Evolutionary conservation across 495 filamentous ascomycete species (phyloP), one percentile per base, ranked within the genome.

Genomic region (Penicillium paxilli): DNA sequence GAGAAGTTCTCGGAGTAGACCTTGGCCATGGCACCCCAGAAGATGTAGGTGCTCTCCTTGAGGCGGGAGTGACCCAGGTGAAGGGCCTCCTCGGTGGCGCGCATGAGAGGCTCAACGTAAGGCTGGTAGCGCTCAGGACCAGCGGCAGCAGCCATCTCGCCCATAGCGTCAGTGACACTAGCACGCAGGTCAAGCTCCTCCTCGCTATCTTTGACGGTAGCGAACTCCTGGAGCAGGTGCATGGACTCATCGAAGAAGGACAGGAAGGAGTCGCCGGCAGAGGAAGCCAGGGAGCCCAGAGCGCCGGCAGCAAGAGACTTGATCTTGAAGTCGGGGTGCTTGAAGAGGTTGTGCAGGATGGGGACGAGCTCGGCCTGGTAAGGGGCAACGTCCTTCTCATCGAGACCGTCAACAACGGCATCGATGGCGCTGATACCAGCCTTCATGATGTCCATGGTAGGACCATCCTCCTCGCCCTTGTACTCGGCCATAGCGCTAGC

Each of bases 21-120:
- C 73, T 93, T 95, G 45, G 94, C 87, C 70, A 98, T 86, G 21
- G 86, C 89, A 60, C 90, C 90, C 92, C 94, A 98, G 55, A 98
- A 83, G 58, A 98, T 91, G 73, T 95, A 98, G 66, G 90, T 95
- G 49, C 91, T 97, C 74, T 98, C 95, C 66, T 89, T 85, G 44
- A 98, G 82, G 47, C 92, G 82, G 9, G 91, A 87, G 74, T 96
- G 91, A 50, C 87, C 92, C 1, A 98, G 85, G 64, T 94, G 84
- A 3, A 98, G 78, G 30, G 87, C 94, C 69, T 97, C 93, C 71
- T 97, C 91, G 52, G 90, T 93, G 17, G 93, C 87, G 52, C 86
- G 76, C 87, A 98, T 94, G 42, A 98, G 76, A 24, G 88, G 90
- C 62, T 86, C 78, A 26, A 98, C 93, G 64, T 91, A 98, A 6